These are phyloP conservation scores for Pulicaria dysenterica DNA, from an alignment of 129 eudicot species.

Conservation along the genomic window DNA sequence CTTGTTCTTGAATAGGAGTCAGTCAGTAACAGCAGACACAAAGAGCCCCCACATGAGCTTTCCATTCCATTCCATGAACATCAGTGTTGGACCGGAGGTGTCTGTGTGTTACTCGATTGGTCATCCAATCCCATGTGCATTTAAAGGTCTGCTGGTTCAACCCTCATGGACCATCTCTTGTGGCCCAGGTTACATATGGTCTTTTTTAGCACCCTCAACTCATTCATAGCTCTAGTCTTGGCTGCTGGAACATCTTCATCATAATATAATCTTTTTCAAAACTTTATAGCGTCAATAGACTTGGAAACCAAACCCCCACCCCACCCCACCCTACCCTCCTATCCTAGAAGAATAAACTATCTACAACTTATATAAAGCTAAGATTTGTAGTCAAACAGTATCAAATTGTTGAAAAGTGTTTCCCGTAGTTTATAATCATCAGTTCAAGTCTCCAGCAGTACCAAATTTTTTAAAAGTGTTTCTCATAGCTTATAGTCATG, in stretches of 20 bases:
- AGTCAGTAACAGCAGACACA: conserved; percentile 32
- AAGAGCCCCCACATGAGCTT: conserved; percentile 38
- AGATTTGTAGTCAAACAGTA: too few species aligned
- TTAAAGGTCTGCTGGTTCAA: conserved; percentile 27
- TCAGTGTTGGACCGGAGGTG: conserved; percentile 17
- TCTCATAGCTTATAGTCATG: too few species aligned
- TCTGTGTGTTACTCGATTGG: background rate
- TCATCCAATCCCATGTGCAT: conserved; percentile 36
- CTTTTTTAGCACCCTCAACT: background rate
- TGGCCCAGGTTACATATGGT: conserved; percentile 12
- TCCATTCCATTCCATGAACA: conserved; percentile 27
- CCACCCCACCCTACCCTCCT: too few species aligned
- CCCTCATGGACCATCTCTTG: conserved; percentile 33
- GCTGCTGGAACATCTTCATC: background rate
- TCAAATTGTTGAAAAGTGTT: too few species aligned
- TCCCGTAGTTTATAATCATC: too few species aligned
- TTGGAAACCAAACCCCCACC: background rate
- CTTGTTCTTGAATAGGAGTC: conserved; percentile 23
- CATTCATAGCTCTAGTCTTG: background rate
- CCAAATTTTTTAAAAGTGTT: too few species aligned
- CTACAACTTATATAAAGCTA: too few species aligned
- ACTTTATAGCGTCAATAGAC: background rate
- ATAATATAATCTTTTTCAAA: background rate
- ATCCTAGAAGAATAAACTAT: too few species aligned
- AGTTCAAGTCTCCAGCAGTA: too few species aligned